phyloP scores from a whole-genome alignment of 106 monocot genomes.

The Amphibolis antarctica region DNA sequence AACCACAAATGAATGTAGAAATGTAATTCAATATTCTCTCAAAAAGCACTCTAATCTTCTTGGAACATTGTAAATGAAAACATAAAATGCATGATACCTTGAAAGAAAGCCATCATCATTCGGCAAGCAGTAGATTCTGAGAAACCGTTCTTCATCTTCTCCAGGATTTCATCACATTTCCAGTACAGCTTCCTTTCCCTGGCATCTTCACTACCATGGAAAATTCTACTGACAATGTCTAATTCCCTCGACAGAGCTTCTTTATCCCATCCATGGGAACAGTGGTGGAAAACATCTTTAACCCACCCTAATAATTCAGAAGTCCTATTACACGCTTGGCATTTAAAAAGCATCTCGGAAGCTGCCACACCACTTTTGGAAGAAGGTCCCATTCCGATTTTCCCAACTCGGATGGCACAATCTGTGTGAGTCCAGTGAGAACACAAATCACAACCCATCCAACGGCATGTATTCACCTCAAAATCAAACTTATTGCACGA shows the following conservation, averaged over 20 bases:
- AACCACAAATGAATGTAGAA: too few relatives aligned
- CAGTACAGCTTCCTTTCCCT: conserved; percentile 71
- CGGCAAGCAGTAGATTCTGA: conserved; percentile 45
- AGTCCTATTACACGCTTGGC: conserved; percentile 87
- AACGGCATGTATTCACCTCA: conserved; percentile 96
- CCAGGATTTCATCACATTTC: conserved; percentile 72
- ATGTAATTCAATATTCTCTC: too few relatives aligned
- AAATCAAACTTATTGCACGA: conserved; percentile 97
- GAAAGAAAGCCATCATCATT: conserved; percentile 60
- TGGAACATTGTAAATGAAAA: too few relatives aligned
- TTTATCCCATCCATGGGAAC: conserved; percentile 73
- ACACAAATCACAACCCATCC: conserved; percentile 97
- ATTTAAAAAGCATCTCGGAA: conserved; percentile 86
- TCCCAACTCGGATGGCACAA: conserved; percentile 78
- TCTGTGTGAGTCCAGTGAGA: conserved; percentile 98
- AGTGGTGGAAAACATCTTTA: conserved; percentile 94
- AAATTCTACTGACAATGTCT: conserved; percentile 79
- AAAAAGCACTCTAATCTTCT: too few relatives aligned
- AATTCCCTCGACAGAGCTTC: conserved; percentile 68
- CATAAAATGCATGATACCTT: conserved; percentile 45
- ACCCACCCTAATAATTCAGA: conserved; percentile 92
- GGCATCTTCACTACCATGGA: conserved; percentile 67
- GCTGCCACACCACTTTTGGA: conserved; percentile 30
- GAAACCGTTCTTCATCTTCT: conserved; percentile 60
- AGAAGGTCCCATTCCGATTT: conserved; percentile 62